Conservation (phyloP, 2,329 filamentous ascomycete species). For the Coniochaeta hoffmannii region DNA sequence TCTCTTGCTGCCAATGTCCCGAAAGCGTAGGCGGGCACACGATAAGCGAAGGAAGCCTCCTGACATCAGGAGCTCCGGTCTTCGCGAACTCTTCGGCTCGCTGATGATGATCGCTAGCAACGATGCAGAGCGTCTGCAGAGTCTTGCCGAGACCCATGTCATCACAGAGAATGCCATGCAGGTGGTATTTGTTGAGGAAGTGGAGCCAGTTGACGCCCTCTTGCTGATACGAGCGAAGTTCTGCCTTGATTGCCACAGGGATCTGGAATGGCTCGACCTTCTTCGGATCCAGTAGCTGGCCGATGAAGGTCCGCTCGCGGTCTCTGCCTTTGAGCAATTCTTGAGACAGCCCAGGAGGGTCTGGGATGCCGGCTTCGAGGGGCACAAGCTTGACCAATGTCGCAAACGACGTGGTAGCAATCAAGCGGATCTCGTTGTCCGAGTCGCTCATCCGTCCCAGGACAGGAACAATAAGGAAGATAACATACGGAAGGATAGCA, state of each 20-base stretch:
- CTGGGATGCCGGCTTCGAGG: conserved; percentile 92
- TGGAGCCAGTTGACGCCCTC: conserved; percentile 98
- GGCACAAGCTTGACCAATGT: conserved; percentile 96
- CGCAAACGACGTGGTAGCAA: conserved; percentile 94
- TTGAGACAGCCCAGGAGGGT: conserved; percentile 86
- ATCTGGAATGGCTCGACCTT: conserved; percentile 94
- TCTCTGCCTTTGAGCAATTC: conserved; percentile 85
- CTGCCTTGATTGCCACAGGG: conserved; percentile 93
- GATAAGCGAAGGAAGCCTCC: conserved; percentile 81
- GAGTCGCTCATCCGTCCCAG: conserved; percentile 97
- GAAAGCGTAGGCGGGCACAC: conserved; percentile 94
- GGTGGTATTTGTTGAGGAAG: conserved; percentile 95
- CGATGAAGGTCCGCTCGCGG: conserved; percentile 91
- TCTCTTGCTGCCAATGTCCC: conserved; percentile 98
- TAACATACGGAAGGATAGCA: conserved; percentile 90
- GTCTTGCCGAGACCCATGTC: conserved; percentile 99
- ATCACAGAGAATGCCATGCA: conserved; percentile 96
- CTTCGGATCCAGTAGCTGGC: conserved; percentile 90
- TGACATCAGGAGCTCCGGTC: conserved; percentile 69
- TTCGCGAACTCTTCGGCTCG: conserved; percentile 84
- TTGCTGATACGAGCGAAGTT: conserved; percentile 93
- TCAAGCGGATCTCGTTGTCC: conserved; percentile 87
- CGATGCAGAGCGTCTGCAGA: conserved; percentile 93
- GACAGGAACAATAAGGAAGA: conserved; percentile 96
- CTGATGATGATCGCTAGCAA: conserved; percentile 93